Conservation (phyloP, 805 yeast species). For the Ogataea henricii region DNA sequence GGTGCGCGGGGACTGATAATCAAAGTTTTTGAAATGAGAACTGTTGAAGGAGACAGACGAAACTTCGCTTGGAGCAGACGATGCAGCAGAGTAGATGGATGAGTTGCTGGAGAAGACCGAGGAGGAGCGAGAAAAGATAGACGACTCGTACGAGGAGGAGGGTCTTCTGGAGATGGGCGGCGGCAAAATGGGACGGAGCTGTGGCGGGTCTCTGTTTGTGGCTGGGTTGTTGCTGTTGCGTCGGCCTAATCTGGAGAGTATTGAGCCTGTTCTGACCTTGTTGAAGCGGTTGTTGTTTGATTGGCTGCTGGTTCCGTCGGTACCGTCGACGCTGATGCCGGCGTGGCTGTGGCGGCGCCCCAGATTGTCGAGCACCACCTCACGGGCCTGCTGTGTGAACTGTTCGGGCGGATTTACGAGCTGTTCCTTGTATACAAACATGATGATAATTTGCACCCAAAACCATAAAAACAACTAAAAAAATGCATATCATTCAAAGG, state of each 20-base stretch:
- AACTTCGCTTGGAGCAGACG: constrained; percentile 11
- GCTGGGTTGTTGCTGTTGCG: neutral
- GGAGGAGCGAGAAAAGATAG: constrained; percentile 6
- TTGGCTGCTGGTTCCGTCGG: neutral
- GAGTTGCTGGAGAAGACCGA: constrained; percentile 14
- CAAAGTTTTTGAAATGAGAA: constrained; percentile 5
- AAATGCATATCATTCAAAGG: neutral
- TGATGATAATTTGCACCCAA: neutral
- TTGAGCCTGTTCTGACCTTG: constrained; percentile 13
- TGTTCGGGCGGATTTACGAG: constrained; percentile 25
- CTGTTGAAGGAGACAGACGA: neutral
- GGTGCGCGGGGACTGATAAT: constrained; percentile 5
- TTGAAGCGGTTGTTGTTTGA: neutral
- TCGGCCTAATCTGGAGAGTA: constrained; percentile 14
- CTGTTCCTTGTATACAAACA: constrained; percentile 21
- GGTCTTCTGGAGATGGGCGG: constrained; percentile 9
- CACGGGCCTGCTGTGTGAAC: constrained; percentile 30
- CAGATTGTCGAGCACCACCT: constrained; percentile 25
- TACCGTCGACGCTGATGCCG: too few relatives aligned
- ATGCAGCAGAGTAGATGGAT: constrained; percentile 10
- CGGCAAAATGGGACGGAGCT: neutral
- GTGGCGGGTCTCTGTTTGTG: constrained; percentile 2
- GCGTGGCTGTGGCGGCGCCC: neutral
- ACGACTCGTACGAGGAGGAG: constrained; percentile 16
- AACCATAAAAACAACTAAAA: neutral